Evolutionary conservation across 352 stramenopile genomes (phyloP), one percentile per base, ranked within the genome.

Genomic region (Pythium vanterpoolii): DNA sequence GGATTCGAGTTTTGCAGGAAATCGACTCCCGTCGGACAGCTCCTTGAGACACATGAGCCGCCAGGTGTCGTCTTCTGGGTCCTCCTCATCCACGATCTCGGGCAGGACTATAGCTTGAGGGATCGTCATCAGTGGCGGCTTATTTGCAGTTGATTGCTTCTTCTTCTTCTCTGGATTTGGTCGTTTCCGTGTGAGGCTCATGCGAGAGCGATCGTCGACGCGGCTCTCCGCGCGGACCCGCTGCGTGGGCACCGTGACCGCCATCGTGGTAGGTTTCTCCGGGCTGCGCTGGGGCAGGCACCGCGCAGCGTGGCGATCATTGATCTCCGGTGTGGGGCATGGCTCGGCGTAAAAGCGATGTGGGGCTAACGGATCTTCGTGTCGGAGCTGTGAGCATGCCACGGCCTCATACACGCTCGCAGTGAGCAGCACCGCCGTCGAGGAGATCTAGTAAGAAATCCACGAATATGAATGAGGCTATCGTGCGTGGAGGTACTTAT

Each of bases 291-390:
- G 62, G 1, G 75, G 79, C 0, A 89, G 54, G 61, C 68, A 71
- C 5, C 66, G 64, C 9, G 71, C 77, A n/a, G 77, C 72, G 19
- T 87, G 77, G 5, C 77, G 71, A 42, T 89, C 79, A 24, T 68
- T 69, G 0, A 46, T 5, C 19, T 74, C 68, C 0, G 73, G 45
- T 10, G 65, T 19, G 1, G 75, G 76, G 16, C 31, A 51, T 1
- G 5, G 24, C 27, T 87, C 76, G 1, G 58, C 16, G 18, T 27
- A 1, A 33, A 84, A 86, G 2, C 62, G 55, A 8, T 39, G 11
- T 0, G 28, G 2, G 5, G 45, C 24, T 5, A 84, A 24, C 3
- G 33, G 10, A 14, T 40, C 9, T 23, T 86, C 77, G 0, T 66
- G 46, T 5, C 46, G 36, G 1, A 84, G 45, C 4, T 62, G 47